These are phyloP conservation scores for Trametes cubensis DNA, from an alignment of 768 basidiomycete genomes.

Conservation along the genomic window DNA sequence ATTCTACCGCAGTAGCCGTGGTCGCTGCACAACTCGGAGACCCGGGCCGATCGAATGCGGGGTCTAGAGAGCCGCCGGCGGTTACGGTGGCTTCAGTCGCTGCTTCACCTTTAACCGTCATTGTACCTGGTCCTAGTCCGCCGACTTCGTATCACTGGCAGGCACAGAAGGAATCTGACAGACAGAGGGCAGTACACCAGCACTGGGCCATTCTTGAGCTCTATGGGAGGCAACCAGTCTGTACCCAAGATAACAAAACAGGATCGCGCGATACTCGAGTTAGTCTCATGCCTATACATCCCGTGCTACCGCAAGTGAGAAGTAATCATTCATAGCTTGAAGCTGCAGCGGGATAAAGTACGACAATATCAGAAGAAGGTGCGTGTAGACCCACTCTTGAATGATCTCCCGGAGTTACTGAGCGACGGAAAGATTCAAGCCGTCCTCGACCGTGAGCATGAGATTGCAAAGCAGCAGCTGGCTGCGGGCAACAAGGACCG, in stretches of 20 bases:
- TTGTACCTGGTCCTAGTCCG: no score
- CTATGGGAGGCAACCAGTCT: constrained; percentile 75
- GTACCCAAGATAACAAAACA: constrained; percentile 88
- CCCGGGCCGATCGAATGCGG: no score
- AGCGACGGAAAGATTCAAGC: constrained; percentile 68
- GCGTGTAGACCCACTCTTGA: constrained; percentile 19
- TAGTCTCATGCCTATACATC: constrained; percentile 38
- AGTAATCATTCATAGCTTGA: constrained; percentile 62
- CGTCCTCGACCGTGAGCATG: constrained; percentile 84
- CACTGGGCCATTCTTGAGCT: neutral
- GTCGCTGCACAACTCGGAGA: no score
- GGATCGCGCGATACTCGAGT: constrained; percentile 97
- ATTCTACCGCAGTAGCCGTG: no score
- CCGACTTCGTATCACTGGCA: no score
- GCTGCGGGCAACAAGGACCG: constrained; percentile 82
- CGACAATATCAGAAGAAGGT: constrained; percentile 96
- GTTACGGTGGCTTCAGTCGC: no score
- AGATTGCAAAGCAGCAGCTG: constrained; percentile 85
- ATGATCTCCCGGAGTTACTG: neutral
- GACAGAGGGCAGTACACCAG: no score
- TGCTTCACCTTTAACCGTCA: no score
- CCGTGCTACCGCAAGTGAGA: constrained; percentile 14
- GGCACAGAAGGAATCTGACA: no score
- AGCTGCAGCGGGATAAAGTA: constrained; percentile 94
- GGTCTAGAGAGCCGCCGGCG: no score